These are phyloP conservation scores for Penicillium sp. DNA, from an alignment of 2,329 filamentous ascomycete genomes.

Conservation along the genomic window DNA sequence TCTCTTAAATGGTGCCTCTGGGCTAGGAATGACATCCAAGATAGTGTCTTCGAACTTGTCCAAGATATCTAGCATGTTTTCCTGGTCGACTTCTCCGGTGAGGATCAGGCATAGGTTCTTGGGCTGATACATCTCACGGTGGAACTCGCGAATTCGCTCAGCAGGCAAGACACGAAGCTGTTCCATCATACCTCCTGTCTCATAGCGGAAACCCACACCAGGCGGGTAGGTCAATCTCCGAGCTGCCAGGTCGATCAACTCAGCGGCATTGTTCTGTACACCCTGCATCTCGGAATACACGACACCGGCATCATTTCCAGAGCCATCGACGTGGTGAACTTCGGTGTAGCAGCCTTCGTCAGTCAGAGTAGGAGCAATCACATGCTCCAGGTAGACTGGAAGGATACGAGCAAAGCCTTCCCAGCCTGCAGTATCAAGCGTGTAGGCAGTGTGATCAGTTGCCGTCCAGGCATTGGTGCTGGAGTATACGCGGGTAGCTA, in stretches of 20 bases:
- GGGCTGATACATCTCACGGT: slow-evolving; percentile 96
- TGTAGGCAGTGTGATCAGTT: slow-evolving; percentile 94
- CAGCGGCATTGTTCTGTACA: slow-evolving; percentile 76
- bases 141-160: slow-evolving; percentile 89
- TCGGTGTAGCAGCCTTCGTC: slow-evolving; percentile 93
- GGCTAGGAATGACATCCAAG: slow-evolving; percentile 72
- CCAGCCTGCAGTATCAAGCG: slow-evolving; percentile 92
- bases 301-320: slow-evolving; percentile 91
- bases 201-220: slow-evolving; percentile 88
- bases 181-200: slow-evolving; percentile 97
- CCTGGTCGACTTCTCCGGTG: slow-evolving; percentile 86
- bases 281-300: slow-evolving; percentile 99
- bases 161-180: slow-evolving; percentile 80
- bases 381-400: slow-evolving; percentile 91
- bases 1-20: slow-evolving; percentile 72
- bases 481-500: slow-evolving; percentile 90
- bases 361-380: slow-evolving; percentile 85
- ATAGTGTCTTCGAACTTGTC: slow-evolving; percentile 88
- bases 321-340: slow-evolving; percentile 91
- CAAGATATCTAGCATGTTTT: slow-evolving; percentile 73
- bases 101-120: slow-evolving; percentile 90
- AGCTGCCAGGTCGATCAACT: slow-evolving; percentile 83
- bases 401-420: slow-evolving; percentile 93
- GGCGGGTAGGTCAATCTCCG: slow-evolving; percentile 81
- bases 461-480: slow-evolving; percentile 96